Percentiles rank a stretch among this genome's conserved stretches.
phyloP scores from a whole-genome alignment of 169 alveolate genomes.

The Cryptosporidium canis region DNA sequence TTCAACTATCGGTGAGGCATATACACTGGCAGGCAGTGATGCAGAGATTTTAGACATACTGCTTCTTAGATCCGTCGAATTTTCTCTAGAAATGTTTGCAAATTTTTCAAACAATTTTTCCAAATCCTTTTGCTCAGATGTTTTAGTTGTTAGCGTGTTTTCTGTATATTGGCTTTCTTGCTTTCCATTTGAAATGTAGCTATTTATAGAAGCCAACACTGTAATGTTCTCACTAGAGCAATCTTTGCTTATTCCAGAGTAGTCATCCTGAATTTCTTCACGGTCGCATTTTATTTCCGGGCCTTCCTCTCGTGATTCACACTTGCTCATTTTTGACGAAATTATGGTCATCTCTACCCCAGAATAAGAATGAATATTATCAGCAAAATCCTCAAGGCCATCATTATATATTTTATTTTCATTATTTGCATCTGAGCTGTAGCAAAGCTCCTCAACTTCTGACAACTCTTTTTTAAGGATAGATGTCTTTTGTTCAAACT shows the following conservation, averaged over 20 bases:
- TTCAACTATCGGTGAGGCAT: conserved; percentile 36
- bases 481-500: conserved; percentile 8
- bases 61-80: conserved; percentile 7
- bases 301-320: neutral
- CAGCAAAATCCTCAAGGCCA: neutral
- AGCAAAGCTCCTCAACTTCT: conserved; percentile 17
- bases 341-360: neutral
- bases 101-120: conserved; percentile 42
- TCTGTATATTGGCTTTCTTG: neutral
- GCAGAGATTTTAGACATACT: conserved; percentile 41
- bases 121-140: conserved; percentile 14
- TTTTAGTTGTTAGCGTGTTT: neutral
- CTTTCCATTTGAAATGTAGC: conserved; percentile 38
- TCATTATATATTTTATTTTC: neutral
- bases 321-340: neutral
- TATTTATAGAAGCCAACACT: conserved; percentile 14
- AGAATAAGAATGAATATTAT: neutral
- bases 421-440: neutral
- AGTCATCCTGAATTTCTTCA: neutral
- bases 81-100: conserved; percentile 5
- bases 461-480: neutral
- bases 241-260: neutral
- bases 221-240: neutral
- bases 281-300: neutral
- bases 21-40: conserved; percentile 59